phyloP scores from a whole-genome alignment of 345 rosid genomes.

The Clausena lansium region DNA sequence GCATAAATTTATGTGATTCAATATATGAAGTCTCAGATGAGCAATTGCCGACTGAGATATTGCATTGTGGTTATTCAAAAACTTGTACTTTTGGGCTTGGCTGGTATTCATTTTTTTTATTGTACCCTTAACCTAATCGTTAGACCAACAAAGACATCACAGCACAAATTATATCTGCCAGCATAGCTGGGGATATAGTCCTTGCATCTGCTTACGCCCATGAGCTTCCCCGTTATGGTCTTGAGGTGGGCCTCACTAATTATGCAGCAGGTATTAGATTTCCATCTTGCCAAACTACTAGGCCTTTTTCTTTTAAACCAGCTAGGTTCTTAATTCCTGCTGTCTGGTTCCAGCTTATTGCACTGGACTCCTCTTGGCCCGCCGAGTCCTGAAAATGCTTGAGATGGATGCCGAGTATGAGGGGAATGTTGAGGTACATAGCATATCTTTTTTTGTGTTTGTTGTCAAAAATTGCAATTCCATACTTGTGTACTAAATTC shows the following conservation, averaged over 20 bases:
- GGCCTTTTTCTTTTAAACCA: neutral
- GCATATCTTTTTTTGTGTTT: neutral
- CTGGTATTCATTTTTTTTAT: neutral
- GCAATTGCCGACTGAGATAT: neutral
- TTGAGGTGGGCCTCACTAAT: slow-evolving; percentile 66
- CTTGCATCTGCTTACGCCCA: slow-evolving; percentile 67
- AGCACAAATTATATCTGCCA: slow-evolving; percentile 59
- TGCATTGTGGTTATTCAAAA: neutral
- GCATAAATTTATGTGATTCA: neutral
- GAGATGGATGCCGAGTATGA: slow-evolving; percentile 70
- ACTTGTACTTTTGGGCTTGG: neutral
- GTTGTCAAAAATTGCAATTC: neutral
- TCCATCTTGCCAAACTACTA: neutral
- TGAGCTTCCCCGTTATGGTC: slow-evolving; percentile 64
- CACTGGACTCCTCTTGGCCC: slow-evolving; percentile 74
- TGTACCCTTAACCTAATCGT: slow-evolving; percentile 15
- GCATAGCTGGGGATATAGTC: slow-evolving; percentile 57
- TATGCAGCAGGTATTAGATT: slow-evolving; percentile 64
- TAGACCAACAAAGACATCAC: slow-evolving; percentile 62
- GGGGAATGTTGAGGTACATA: slow-evolving; percentile 63
- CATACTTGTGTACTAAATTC: neutral
- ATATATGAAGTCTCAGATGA: neutral
- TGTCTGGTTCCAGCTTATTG: slow-evolving; percentile 48
- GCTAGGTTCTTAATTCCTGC: neutral
- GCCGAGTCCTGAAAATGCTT: slow-evolving; percentile 60